Conservation (phyloP, 2,329 filamentous ascomycete species). For the Allantophomopsis lycopodina region DNA sequence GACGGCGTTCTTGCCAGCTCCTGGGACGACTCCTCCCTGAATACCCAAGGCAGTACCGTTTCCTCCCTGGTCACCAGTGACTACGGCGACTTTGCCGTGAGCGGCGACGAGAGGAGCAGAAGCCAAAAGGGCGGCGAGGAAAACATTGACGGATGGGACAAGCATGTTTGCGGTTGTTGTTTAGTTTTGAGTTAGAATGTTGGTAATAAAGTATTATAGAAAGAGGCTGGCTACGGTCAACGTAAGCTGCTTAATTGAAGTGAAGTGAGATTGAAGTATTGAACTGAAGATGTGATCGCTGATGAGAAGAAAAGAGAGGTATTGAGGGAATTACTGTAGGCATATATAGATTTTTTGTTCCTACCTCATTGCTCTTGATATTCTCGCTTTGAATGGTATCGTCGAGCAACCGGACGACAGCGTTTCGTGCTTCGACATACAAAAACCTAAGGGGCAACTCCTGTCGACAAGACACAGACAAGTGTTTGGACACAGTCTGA, state of each 20-base stretch:
- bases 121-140: conserved; percentile 3
- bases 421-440: no score
- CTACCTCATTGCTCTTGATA: no score
- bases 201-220: background rate
- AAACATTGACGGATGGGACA: background rate
- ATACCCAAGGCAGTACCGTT: conserved; percentile 26
- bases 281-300: background rate
- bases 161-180: background rate
- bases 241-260: background rate
- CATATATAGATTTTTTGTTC: no score
- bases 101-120: conserved; percentile 4
- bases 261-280: background rate
- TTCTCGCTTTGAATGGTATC: no score
- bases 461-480: no score
- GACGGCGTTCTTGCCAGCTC: conserved; percentile 9
- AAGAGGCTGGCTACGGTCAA: background rate
- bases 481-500: no score
- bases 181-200: background rate
- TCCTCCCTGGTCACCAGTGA: conserved; percentile 21
- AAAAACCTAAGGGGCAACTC: no score
- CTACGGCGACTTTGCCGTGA: conserved; percentile 5
- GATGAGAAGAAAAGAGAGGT: background rate
- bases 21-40: conserved; percentile 23
- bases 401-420: no score
- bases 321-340: background rate